Percentiles rank a stretch among this genome's conserved stretches.
These are phyloP conservation scores for Eucalyptus pumila DNA, from an alignment of 345 rosid genomes.

Conservation along the genomic window DNA sequence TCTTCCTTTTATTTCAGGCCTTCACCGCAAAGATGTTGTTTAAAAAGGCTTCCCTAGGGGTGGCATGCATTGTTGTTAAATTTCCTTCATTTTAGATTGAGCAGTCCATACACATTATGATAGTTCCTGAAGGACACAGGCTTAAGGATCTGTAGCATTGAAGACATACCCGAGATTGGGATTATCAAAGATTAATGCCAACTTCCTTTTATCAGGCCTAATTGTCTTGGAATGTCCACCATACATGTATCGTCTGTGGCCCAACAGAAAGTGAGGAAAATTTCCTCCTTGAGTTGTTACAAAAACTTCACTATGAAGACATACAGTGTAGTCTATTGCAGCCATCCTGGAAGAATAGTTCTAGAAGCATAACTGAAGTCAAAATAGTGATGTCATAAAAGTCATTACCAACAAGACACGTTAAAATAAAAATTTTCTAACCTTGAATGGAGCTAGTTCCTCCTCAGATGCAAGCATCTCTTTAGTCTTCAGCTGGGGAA, in stretches of 20 bases:
- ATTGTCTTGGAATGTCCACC: conserved; percentile 97
- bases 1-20: background rate
- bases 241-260: conserved; percentile 80
- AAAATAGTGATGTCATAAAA: background rate
- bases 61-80: background rate
- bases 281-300: conserved; percentile 99
- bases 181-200: conserved; percentile 88
- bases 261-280: conserved; percentile 96
- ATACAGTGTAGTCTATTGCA: conserved; percentile 97
- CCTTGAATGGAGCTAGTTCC: conserved; percentile 88
- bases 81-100: background rate
- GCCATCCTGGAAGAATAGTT: conserved; percentile 99
- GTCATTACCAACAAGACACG: background rate
- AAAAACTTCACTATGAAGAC: conserved; percentile 99
- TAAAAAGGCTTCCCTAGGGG: background rate
- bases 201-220: conserved; percentile 93
- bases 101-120: background rate
- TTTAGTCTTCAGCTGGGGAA: conserved; percentile 85
- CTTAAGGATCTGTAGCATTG: background rate
- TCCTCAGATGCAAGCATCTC: conserved; percentile 78
- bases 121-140: background rate
- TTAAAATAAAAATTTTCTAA: background rate
- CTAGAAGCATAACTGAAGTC: conserved; percentile 30
- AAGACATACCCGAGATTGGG: conserved; percentile 67
- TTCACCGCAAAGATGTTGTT: background rate